Conservation (phyloP, 1,284 basidiomycete genomes). For the Marasmius oreades region DNA sequence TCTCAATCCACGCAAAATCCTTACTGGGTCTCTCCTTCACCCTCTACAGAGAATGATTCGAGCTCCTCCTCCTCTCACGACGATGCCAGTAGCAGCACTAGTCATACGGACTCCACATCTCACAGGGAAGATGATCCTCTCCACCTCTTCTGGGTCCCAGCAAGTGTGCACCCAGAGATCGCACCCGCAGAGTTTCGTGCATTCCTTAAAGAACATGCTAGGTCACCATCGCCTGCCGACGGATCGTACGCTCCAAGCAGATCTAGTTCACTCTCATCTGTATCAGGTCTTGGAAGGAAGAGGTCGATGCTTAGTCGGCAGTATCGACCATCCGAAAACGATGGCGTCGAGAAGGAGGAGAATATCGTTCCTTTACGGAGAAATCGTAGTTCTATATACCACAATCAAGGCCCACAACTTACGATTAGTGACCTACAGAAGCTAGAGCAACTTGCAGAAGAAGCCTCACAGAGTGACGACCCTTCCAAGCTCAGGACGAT, state of each 20-base stretch:
- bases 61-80: conserved; percentile 38
- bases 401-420: conserved; percentile 65
- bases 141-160: conserved; percentile 97
- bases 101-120: conserved; percentile 21
- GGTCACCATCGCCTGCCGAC: conserved; percentile 50
- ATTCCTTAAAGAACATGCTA: conserved; percentile 92
- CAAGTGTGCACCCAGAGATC: conserved; percentile 93
- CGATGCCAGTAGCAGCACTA: conserved; percentile 25
- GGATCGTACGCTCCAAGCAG: conserved; percentile 29
- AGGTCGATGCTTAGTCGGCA: conserved; percentile 89
- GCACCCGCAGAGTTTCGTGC: conserved; percentile 94
- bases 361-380: conserved; percentile 65
- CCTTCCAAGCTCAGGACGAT: conserved; percentile 80
- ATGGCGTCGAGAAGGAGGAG: conserved; percentile 60
- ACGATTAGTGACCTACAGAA: conserved; percentile 92
- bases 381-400: conserved; percentile 63
- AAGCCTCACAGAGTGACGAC: conserved; percentile 80
- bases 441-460: conserved; percentile 89
- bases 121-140: conserved; percentile 63
- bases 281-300: conserved; percentile 62
- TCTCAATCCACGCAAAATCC: conserved; percentile 52
- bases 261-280: conserved; percentile 32
- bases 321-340: conserved; percentile 75
- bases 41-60: conserved; percentile 37
- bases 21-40: conserved; percentile 44